Evolutionary conservation across 305 asterid species (phyloP), one percentile per base, ranked within the genome.

Genomic region (Ajuga reptans): DNA sequence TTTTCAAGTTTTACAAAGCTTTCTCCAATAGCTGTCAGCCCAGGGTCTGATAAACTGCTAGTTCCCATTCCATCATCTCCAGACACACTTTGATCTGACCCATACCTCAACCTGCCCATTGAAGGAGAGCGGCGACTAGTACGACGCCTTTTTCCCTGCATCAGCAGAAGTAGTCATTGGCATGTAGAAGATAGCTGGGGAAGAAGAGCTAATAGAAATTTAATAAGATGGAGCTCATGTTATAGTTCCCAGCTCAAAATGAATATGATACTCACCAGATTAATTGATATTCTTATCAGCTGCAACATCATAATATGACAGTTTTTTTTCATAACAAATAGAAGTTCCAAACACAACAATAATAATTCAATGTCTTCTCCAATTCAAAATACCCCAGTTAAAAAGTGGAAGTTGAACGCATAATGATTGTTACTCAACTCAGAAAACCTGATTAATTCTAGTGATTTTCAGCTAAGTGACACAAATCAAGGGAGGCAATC

Each of bases 1-100:
- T 80, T 92, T 75, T 86, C 95, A 64, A 92, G 91, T 76, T 82
- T 90, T n/a, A 66, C 50, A 72, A 89, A 92, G 73, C 87, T 81
- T 66, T 80, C 79, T 34, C 87, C 96, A 60, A 86, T 83, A 76
- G 89, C 78, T 70, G 75, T 75, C 83, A 92, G 76, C 51, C 93
- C 95, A 71, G 85, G 76, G 83, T 92, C 90, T 56, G 97, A 89
- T 80, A 92, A 83, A 75, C 82, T 82, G 78, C 71, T 72, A 27
- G 84, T 59, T 58, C 78, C 89, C 36, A 79, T 65, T 66, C 55
- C 83, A 51, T 55, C 65, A 43, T 84, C 84, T 80, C 79, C 90
- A 21, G 60, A 56, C 52, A 55, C 83, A 77, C 57, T 73, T 69
- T 73, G 77, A 17, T 78, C 87, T 65, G 75, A 73, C 68, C 72